A percentile compares a stretch with the other conserved stretches of the same genome.
phyloP scores from a whole-genome alignment of 306 rosid genomes.

The Adenanthera pavonina region DNA sequence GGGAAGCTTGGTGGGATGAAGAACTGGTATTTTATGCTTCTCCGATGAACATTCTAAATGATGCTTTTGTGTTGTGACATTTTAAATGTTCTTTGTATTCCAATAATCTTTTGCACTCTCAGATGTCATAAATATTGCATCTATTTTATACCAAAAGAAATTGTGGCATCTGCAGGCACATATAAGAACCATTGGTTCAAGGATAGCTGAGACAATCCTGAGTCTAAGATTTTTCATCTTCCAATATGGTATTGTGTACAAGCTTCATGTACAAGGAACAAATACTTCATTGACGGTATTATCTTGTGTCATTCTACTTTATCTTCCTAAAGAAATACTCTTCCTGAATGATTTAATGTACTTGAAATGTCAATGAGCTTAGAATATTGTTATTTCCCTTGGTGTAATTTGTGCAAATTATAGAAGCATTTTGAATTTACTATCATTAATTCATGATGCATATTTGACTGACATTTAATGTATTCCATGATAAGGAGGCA shows the following conservation, averaged over 20 bases:
- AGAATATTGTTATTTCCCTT: neutral
- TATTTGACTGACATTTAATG: neutral
- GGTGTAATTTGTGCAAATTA: neutral
- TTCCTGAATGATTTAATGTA: conserved; percentile 11
- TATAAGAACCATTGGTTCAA: conserved; percentile 74
- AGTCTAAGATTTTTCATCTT: conserved; percentile 90
- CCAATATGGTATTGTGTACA: conserved; percentile 94
- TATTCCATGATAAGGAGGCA: neutral
- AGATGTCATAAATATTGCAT: neutral
- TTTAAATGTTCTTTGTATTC: neutral
- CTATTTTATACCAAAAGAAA: neutral
- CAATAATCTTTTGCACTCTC: neutral
- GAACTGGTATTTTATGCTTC: conserved; percentile 72
- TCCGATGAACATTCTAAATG: conserved; percentile 17
- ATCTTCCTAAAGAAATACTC: neutral
- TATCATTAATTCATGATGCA: neutral
- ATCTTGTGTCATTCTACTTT: neutral
- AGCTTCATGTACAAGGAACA: conserved; percentile 64
- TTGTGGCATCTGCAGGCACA: conserved; percentile 62
- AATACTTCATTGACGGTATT: conserved; percentile 84
- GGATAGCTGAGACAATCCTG: conserved; percentile 84
- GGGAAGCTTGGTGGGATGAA: conserved; percentile 99
- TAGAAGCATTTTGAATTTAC: neutral
- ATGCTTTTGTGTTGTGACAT: conserved; percentile 6
- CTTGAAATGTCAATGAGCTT: conserved; percentile 3